phyloP scores from a whole-genome alignment of 2,329 filamentous ascomycete genomes.

The Fusarium sp. region DNA sequence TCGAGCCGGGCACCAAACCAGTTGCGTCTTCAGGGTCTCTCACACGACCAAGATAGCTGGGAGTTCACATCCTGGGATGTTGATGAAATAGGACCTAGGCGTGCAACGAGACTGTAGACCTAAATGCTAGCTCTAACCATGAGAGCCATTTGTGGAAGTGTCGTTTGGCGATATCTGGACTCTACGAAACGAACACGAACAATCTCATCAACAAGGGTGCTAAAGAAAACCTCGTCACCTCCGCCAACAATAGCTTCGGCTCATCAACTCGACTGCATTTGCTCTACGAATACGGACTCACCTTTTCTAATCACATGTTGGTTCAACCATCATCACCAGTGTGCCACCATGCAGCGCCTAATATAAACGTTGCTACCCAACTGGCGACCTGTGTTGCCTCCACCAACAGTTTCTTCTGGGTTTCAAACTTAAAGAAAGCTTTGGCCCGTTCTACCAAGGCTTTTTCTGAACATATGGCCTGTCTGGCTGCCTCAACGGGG shows the following conservation, averaged over 20 bases:
- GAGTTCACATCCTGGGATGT: neutral
- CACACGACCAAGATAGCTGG: neutral
- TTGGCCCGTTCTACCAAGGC: constrained; percentile 18
- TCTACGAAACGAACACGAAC: neutral
- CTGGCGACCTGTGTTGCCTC: constrained; percentile 10
- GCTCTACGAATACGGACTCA: constrained; percentile 4
- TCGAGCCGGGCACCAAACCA: neutral
- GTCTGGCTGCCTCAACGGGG: no score
- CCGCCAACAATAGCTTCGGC: neutral
- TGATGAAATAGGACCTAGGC: neutral
- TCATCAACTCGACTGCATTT: neutral
- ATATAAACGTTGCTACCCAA: constrained; percentile 15
- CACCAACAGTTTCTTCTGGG: constrained; percentile 11
- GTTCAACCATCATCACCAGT: constrained; percentile 17
- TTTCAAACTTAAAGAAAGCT: constrained; percentile 25
- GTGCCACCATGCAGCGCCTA: constrained; percentile 28
- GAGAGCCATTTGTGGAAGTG: neutral
- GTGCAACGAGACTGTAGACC: neutral
- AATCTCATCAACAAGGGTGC: neutral
- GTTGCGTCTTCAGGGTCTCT: constrained; percentile 1
- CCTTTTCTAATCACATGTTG: constrained; percentile 5
- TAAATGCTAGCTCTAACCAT: no score
- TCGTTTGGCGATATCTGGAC: neutral
- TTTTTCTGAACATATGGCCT: neutral
- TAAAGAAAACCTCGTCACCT: neutral